These are phyloP conservation scores for Trifolium fragiferum DNA, from an alignment of 306 rosid species.

Conservation along the genomic window DNA sequence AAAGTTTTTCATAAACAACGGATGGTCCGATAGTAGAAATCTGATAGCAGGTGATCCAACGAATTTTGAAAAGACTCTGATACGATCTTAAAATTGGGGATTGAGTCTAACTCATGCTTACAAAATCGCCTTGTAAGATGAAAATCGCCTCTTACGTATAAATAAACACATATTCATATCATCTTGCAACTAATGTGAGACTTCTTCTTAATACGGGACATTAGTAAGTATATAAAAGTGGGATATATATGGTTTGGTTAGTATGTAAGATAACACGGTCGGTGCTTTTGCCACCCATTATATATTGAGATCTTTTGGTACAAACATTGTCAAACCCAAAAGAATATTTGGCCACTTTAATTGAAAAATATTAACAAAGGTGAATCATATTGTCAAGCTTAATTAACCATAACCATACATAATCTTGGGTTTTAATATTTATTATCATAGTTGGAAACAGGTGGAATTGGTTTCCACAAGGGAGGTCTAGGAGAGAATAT, in stretches of 20 bases:
- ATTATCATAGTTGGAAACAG: conserved; percentile 43
- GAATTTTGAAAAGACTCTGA: too few species aligned
- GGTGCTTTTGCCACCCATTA: conserved; percentile 56
- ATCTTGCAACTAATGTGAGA: too few species aligned
- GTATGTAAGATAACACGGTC: conserved; percentile 37
- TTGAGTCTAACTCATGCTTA: too few species aligned
- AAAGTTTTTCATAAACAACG: too few species aligned
- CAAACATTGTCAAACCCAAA: conserved; percentile 50
- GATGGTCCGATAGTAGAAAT: too few species aligned
- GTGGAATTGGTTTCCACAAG: conserved; percentile 47
- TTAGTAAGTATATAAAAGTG: too few species aligned
- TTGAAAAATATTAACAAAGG: conserved; percentile 28
- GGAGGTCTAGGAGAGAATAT: conserved; percentile 25
- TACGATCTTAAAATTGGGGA: too few species aligned
- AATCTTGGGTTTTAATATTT: conserved; percentile 32
- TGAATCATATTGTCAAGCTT: conserved; percentile 42
- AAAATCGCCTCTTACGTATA: too few species aligned
- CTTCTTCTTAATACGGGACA: too few species aligned
- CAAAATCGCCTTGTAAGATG: too few species aligned
- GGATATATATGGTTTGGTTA: conserved; percentile 14
- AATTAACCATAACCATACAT: conserved; percentile 31
- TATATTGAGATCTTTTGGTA: conserved; percentile 38
- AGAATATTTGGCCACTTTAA: conserved; percentile 46
- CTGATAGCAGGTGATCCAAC: too few species aligned
- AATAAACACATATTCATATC: too few species aligned